A percentile compares a stretch with the other conserved stretches of the same genome.
These are phyloP conservation scores for Breviolum minutum DNA, from an alignment of 73 alveolate species.

Conservation along the genomic window DNA sequence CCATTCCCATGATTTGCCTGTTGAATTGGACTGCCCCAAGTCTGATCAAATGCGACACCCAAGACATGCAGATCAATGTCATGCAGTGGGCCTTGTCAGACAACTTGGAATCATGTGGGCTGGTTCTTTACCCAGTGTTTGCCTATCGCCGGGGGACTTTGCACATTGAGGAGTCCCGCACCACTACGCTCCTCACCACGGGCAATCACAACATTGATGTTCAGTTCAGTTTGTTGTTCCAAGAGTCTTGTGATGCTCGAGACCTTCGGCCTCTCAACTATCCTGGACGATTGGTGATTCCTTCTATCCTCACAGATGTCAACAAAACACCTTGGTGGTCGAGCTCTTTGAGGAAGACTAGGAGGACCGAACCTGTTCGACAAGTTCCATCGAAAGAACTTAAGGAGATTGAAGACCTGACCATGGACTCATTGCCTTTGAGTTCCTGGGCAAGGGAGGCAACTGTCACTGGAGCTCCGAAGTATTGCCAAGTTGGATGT, in stretches of 20 bases:
- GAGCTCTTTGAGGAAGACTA: not conserved
- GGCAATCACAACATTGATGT: not conserved
- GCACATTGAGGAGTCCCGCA: not conserved
- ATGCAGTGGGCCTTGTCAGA: slow-evolving; percentile 5
- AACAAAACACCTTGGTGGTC: not conserved
- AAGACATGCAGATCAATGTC: not conserved
- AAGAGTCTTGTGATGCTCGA: not conserved
- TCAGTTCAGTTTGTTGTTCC: not conserved
- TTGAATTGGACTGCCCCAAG: slow-evolving; percentile 9
- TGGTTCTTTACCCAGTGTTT: not conserved
- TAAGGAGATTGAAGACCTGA: not conserved
- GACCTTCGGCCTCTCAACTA: not conserved
- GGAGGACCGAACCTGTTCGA: not conserved
- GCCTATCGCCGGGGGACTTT: not conserved
- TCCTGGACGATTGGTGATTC: not conserved
- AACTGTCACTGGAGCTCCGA: not conserved
- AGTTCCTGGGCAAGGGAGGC: not conserved
- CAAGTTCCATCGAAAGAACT: not conserved
- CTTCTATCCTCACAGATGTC: not conserved
- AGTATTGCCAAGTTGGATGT: not conserved
- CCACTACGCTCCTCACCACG: not conserved
- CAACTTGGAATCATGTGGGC: not conserved
- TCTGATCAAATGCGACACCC: not conserved
- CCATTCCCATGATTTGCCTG: not conserved
- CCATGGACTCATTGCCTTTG: not conserved